Percentiles rank a stretch among this genome's conserved stretches.
These are phyloP conservation scores for Podaxis rugospora DNA, from an alignment of 768 basidiomycete species.

Conservation along the genomic window DNA sequence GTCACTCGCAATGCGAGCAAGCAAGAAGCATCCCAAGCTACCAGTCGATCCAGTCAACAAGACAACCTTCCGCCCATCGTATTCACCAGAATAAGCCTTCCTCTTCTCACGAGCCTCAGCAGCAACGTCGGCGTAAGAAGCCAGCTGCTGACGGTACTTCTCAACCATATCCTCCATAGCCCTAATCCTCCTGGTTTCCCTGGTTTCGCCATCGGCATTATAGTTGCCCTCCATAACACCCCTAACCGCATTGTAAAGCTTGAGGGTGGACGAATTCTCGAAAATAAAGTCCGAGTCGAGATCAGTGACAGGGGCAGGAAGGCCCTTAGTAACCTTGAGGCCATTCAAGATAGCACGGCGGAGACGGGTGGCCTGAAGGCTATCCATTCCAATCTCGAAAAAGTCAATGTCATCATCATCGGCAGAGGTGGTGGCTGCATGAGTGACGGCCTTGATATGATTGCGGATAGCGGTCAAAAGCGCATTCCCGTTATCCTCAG, in stretches of 20 bases:
- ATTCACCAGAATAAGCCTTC: not conserved
- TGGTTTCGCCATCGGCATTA: conserved; percentile 1
- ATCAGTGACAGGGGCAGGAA: conserved; percentile 9
- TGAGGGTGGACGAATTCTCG: conserved; percentile 24
- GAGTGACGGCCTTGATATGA: conserved; percentile 19
- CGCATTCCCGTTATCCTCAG: conserved; percentile 15
- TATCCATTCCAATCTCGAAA: conserved; percentile 38
- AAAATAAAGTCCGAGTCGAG: conserved; percentile 27
- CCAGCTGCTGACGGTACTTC: conserved; percentile 19
- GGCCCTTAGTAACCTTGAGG: conserved; percentile 19
- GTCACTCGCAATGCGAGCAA: conserved; percentile 22
- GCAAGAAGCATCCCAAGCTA: conserved; percentile 32
- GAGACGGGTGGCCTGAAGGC: conserved; percentile 31
- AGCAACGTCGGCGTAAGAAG: conserved; percentile 7
- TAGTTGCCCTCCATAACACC: conserved; percentile 18
- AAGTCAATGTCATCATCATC: conserved; percentile 26
- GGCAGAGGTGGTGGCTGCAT: conserved; percentile 7
- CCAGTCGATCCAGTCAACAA: conserved; percentile 38
- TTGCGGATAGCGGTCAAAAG: conserved; percentile 19
- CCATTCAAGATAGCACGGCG: conserved; percentile 24
- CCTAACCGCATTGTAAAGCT: conserved; percentile 19
- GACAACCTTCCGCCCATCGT: conserved; percentile 18
- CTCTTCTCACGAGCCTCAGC: conserved; percentile 8
- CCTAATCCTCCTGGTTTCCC: conserved; percentile 14
- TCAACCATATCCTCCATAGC: conserved; percentile 26